These are phyloP conservation scores for Moesziomyces antarcticus DNA, from an alignment of 1,284 basidiomycete genomes.

Conservation along the genomic window DNA sequence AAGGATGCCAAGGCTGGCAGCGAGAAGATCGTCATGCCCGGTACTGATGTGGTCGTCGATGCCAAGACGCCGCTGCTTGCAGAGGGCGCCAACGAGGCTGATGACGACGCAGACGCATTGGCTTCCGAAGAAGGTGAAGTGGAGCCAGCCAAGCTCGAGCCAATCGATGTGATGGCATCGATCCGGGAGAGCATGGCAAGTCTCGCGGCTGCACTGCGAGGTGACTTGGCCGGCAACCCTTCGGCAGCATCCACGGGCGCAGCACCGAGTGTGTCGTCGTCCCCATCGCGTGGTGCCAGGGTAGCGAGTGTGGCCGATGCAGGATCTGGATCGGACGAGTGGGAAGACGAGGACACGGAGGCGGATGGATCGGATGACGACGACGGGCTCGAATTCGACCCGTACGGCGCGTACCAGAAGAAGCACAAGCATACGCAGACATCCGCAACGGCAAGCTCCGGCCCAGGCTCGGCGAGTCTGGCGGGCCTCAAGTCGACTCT, in stretches of 20 bases:
- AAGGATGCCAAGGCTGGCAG: constrained; percentile 9
- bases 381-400: constrained; percentile 57
- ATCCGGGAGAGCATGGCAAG: constrained; percentile 52
- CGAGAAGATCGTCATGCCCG: constrained; percentile 33
- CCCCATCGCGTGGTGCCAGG: constrained; percentile 7
- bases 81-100: constrained; percentile 10
- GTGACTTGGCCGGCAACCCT: constrained; percentile 18
- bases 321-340: constrained; percentile 35
- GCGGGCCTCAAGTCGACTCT: constrained; percentile 25
- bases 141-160: constrained; percentile 28
- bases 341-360: constrained; percentile 42
- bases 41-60: constrained; percentile 36
- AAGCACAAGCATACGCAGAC: constrained; percentile 47
- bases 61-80: constrained; percentile 36
- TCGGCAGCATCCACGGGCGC: not conserved
- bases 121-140: constrained; percentile 5
- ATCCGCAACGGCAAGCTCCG: constrained; percentile 3
- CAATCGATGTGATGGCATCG: constrained; percentile 56
- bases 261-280: not conserved
- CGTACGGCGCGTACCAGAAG: constrained; percentile 49
- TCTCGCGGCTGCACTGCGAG: constrained; percentile 41
- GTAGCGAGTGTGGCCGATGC: constrained; percentile 43
- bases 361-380: constrained; percentile 16
- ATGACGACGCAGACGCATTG: constrained; percentile 11
- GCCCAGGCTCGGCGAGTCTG: constrained; percentile 9